phyloP scores from a whole-genome alignment of 768 basidiomycete species.

The Kondoa malvinella region DNA sequence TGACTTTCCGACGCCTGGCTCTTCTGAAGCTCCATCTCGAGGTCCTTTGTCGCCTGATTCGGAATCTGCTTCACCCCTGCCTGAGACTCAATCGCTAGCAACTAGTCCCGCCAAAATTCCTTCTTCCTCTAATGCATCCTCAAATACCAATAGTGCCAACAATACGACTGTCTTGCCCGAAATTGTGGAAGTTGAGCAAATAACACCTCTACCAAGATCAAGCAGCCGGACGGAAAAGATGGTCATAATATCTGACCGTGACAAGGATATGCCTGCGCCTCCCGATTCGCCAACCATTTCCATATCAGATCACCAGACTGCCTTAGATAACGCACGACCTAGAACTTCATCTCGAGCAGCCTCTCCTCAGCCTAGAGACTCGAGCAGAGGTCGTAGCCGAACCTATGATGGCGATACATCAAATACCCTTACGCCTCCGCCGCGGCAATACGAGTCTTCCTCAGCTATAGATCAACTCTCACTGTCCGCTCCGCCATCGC shows the following conservation, averaged over 20 bases:
- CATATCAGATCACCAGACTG: background rate
- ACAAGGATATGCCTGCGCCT: background rate
- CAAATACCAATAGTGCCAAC: too few relatives aligned
- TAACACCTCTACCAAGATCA: too few relatives aligned
- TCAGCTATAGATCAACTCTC: slow-evolving; percentile 5
- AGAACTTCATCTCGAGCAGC: background rate
- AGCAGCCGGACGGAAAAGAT: too few relatives aligned
- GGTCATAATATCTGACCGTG: background rate
- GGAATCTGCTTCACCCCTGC: too few relatives aligned
- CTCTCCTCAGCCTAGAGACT: background rate
- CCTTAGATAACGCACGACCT: background rate
- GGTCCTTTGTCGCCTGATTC: background rate
- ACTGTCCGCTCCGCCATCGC: slow-evolving; percentile 12
- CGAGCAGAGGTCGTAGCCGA: background rate
- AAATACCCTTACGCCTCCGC: background rate
- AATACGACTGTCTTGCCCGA: background rate
- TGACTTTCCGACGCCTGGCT: background rate
- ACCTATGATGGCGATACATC: background rate
- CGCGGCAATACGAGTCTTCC: background rate
- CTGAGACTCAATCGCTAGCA: too few relatives aligned
- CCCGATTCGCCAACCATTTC: background rate
- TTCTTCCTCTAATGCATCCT: background rate
- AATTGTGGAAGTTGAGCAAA: background rate
- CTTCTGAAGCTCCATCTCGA: background rate
- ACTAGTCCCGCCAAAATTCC: background rate